A percentile compares a stretch with the other conserved stretches of the same genome.
These are phyloP conservation scores for Kazachstania africana DNA, from an alignment of 805 yeast species.

Conservation along the genomic window DNA sequence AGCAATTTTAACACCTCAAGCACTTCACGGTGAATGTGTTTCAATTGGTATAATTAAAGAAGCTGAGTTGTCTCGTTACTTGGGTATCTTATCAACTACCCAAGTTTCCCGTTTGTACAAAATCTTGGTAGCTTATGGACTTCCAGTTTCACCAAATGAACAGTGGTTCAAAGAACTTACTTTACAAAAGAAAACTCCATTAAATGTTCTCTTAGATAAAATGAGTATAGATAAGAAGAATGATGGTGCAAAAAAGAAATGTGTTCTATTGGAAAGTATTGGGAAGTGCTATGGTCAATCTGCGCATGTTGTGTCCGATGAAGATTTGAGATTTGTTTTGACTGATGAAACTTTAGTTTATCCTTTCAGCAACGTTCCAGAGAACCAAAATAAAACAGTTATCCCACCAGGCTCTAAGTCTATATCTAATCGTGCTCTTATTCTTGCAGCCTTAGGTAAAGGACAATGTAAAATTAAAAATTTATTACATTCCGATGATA, in stretches of 20 bases:
- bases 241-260: constrained; percentile 82
- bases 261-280: constrained; percentile 70
- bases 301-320: constrained; percentile 76
- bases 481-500: constrained; percentile 90
- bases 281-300: constrained; percentile 83
- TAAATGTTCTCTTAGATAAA: constrained; percentile 59
- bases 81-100: constrained; percentile 80
- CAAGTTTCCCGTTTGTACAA: constrained; percentile 86
- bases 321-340: constrained; percentile 66
- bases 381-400: constrained; percentile 15
- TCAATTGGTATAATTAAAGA: constrained; percentile 91
- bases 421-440: constrained; percentile 87
- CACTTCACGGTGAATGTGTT: constrained; percentile 98
- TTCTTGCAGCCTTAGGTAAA: constrained; percentile 81
- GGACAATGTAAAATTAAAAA: constrained; percentile 79
- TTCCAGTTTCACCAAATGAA: constrained; percentile 73
- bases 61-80: constrained; percentile 88
- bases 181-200: constrained; percentile 58
- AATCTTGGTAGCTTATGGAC: constrained; percentile 72
- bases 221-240: constrained; percentile 97
- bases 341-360: constrained; percentile 70
- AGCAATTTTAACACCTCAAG: constrained; percentile 93
- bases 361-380: constrained; percentile 33
- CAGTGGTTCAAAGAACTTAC: constrained; percentile 60
- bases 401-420: constrained; percentile 96